These are phyloP conservation scores for Clavispora vitiphila DNA, from an alignment of 805 yeast species.

Conservation along the genomic window DNA sequence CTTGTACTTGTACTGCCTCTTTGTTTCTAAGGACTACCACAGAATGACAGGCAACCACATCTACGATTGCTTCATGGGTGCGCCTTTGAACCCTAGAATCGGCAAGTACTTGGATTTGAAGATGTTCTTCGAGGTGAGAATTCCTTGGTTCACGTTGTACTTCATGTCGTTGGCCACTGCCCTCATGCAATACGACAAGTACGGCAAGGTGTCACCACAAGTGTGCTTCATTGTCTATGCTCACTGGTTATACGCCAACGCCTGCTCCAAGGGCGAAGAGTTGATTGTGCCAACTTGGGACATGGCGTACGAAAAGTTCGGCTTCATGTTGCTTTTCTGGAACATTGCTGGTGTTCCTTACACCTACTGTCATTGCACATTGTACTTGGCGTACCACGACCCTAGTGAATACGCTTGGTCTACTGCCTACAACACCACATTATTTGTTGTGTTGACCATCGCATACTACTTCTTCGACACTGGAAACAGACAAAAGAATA, in stretches of 20 bases:
- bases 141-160: constrained; percentile 92
- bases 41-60: constrained; percentile 87
- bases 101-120: constrained; percentile 84
- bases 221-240: constrained; percentile 70
- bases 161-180: constrained; percentile 72
- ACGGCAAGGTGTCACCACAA: constrained; percentile 78
- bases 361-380: constrained; percentile 92
- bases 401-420: constrained; percentile 82
- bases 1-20: constrained; percentile 65
- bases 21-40: constrained; percentile 70
- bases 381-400: constrained; percentile 75
- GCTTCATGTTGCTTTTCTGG: constrained; percentile 99
- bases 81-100: constrained; percentile 92
- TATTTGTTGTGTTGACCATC: constrained; percentile 51
- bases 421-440: constrained; percentile 47
- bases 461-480: constrained; percentile 95
- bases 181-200: constrained; percentile 72
- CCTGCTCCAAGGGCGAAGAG: constrained; percentile 97
- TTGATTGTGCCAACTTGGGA: constrained; percentile 98
- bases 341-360: constrained; percentile 98
- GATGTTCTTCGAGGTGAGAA: constrained; percentile 95
- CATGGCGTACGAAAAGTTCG: constrained; percentile 98
- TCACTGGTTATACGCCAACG: constrained; percentile 93
- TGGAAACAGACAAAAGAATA: constrained; percentile 89
- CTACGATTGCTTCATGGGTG: constrained; percentile 95